phyloP scores from a whole-genome alignment of 2,329 filamentous ascomycete species.

The Thelonectria olida region DNA sequence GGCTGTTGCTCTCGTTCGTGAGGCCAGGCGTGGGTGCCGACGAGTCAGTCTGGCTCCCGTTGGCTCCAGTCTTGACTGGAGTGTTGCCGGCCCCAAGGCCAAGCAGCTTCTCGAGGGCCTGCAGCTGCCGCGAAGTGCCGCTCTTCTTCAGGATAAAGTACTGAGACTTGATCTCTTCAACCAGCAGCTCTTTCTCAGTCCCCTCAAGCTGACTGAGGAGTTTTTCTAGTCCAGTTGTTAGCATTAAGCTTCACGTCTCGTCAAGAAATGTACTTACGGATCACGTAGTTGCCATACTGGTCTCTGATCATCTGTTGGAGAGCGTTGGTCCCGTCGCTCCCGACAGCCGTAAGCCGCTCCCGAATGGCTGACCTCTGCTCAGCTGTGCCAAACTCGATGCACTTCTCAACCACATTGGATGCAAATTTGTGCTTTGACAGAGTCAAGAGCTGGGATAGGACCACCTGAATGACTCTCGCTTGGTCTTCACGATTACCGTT shows the following conservation, averaged over 20 bases:
- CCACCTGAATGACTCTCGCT: slow-evolving; percentile 75
- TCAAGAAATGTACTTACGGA: slow-evolving; percentile 74
- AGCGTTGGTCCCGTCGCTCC: slow-evolving; percentile 73
- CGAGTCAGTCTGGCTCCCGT: slow-evolving; percentile 57
- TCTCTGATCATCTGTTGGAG: slow-evolving; percentile 85
- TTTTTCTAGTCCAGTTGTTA: slow-evolving; percentile 72
- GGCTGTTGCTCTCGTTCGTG: slow-evolving; percentile 75
- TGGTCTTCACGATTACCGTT: slow-evolving; percentile 79
- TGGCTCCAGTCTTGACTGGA: slow-evolving; percentile 35
- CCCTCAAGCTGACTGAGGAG: slow-evolving; percentile 72
- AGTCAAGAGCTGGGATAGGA: slow-evolving; percentile 75
- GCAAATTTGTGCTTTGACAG: slow-evolving; percentile 96
- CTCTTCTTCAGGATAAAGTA: slow-evolving; percentile 70
- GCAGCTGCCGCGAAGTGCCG: slow-evolving; percentile 69
- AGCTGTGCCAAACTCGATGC: slow-evolving; percentile 76
- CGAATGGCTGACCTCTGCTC: slow-evolving; percentile 77
- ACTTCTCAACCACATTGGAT: slow-evolving; percentile 97
- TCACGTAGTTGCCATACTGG: slow-evolving; percentile 94
- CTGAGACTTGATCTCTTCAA: slow-evolving; percentile 71
- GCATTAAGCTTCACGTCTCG: neutral
- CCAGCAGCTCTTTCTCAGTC: slow-evolving; percentile 65
- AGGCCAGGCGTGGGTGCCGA: slow-evolving; percentile 71
- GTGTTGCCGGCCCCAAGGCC: slow-evolving; percentile 37
- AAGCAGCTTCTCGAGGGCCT: slow-evolving; percentile 47
- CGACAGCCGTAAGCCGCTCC: slow-evolving; percentile 65